Evolutionary conservation across 768 basidiomycete genomes (phyloP), one percentile per base, ranked within the genome.

Genomic region (Russula compacta): DNA sequence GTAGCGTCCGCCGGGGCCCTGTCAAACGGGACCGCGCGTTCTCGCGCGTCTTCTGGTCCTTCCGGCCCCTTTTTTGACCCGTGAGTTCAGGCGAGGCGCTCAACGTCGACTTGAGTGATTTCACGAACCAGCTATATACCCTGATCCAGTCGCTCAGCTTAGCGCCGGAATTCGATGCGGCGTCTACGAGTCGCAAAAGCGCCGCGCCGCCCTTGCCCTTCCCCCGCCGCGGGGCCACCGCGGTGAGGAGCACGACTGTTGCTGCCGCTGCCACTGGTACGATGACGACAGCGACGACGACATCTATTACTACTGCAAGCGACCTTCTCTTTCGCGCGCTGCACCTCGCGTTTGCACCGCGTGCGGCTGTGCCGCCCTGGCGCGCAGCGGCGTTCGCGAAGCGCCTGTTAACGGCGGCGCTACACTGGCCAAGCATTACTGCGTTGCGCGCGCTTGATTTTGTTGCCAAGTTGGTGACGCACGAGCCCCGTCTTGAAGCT

Each of bases 331-430:
- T 99, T 80, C 83, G 86, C 58, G 88, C 92, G 52, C 79, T 99
- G 58, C 75, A 83, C 49, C 79, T 91, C 55, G 83, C 87, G 46
- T 95, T 98, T 77, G 84, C 88, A 56, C 85, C 90, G 24, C 82
- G 84, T 52, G 78, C 78, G 19, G 75, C 81, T 56, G 81, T 82
- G 32, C 82, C 91, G 29, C 76, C 86, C 63, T 81, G 85, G 81
- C 86, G 92, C 67, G 82, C 86, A 46, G 91, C 93, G 47, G 92
- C 95, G 2, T 98, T 98, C 73, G 81, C 89, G 56, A 98, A 98
- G 74, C 89, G 95, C n/a, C 79, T 98, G 50, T 78, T 95, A 33
- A 80, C 81, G 51, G 85, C 86, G 38, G 82, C 87, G 5, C 77
- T 98, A 43, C 85, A 89, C 69, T 94, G 95, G 85, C 82, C 94